These are phyloP conservation scores for Ilyonectria sp. DNA, from an alignment of 2,329 filamentous ascomycete genomes.

Conservation along the genomic window DNA sequence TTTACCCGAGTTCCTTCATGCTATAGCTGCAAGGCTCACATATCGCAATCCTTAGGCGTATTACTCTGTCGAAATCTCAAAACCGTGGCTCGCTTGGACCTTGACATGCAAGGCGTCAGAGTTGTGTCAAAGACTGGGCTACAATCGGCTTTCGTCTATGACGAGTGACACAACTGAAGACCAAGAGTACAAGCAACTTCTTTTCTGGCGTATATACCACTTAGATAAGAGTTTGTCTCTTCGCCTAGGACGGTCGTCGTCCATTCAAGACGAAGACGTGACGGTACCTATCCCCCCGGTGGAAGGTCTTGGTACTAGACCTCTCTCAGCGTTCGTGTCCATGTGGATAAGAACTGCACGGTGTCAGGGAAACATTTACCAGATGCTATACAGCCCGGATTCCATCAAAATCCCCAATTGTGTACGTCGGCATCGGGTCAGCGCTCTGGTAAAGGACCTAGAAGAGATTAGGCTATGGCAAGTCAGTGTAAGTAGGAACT, in stretches of 20 bases:
- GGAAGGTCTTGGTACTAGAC: slow-evolving; percentile 45
- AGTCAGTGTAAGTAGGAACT: slow-evolving; percentile 34
- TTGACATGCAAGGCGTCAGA: slow-evolving; percentile 51
- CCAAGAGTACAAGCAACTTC: slow-evolving; percentile 42
- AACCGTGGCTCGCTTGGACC: slow-evolving; percentile 51
- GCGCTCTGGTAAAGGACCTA: slow-evolving; percentile 50
- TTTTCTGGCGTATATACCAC: slow-evolving; percentile 73
- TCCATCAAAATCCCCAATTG: slow-evolving; percentile 54
- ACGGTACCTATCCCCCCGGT: slow-evolving; percentile 55
- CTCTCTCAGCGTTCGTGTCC: slow-evolving; percentile 55
- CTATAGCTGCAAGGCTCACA: too few species aligned
- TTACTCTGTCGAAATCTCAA: slow-evolving; percentile 52
- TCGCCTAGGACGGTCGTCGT: slow-evolving; percentile 66
- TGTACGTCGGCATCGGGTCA: slow-evolving; percentile 53
- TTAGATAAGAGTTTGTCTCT: slow-evolving; percentile 70
- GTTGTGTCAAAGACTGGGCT: slow-evolving; percentile 51
- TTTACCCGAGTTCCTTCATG: too few species aligned
- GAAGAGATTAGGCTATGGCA: slow-evolving; percentile 45
- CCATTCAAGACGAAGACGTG: slow-evolving; percentile 72
- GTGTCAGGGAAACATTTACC: slow-evolving; percentile 70
- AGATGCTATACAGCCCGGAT: slow-evolving; percentile 65
- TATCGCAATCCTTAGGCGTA: slow-evolving; percentile 40
- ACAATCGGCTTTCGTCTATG: slow-evolving; percentile 46
- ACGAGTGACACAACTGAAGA: slow-evolving; percentile 31
- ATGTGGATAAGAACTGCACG: slow-evolving; percentile 66